These are phyloP conservation scores for Nemania abortiva DNA, from an alignment of 2,329 filamentous ascomycete genomes.

Conservation along the genomic window DNA sequence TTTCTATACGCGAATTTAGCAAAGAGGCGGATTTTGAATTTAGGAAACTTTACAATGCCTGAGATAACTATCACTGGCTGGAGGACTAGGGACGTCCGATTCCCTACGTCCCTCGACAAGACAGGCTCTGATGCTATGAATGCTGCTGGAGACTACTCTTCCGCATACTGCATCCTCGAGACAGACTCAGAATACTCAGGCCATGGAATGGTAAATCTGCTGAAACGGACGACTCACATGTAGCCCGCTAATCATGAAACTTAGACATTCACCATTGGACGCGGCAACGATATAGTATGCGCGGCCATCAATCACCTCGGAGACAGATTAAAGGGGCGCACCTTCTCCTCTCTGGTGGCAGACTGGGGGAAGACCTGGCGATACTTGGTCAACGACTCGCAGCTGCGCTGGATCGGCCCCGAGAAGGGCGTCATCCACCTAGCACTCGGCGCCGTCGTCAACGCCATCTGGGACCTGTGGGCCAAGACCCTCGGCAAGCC, in stretches of 20 bases:
- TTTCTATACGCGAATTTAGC: not conserved
- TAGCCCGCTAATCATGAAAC: slow-evolving; percentile 20
- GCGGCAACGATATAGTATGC: slow-evolving; percentile 93
- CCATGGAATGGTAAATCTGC: slow-evolving; percentile 77
- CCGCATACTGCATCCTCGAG: slow-evolving; percentile 92
- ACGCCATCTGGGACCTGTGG: slow-evolving; percentile 97
- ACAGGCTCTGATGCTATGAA: slow-evolving; percentile 99
- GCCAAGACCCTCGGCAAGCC: slow-evolving; percentile 87
- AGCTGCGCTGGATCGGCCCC: slow-evolving; percentile 92
- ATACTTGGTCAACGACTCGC: slow-evolving; percentile 89
- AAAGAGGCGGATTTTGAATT: not conserved
- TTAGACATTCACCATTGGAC: slow-evolving; percentile 83
- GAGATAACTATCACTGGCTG: slow-evolving; percentile 80
- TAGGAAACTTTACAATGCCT: slow-evolving; percentile 52
- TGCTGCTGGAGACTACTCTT: slow-evolving; percentile 89
- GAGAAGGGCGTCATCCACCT: slow-evolving; percentile 96
- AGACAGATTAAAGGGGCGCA: slow-evolving; percentile 79
- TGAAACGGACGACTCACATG: not conserved
- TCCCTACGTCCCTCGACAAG: slow-evolving; percentile 93
- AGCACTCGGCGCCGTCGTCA: slow-evolving; percentile 87
- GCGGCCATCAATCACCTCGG: slow-evolving; percentile 83
- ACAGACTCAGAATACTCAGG: slow-evolving; percentile 79
- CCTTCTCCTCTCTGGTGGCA: slow-evolving; percentile 79
- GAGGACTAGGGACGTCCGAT: slow-evolving; percentile 79
- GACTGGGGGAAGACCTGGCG: slow-evolving; percentile 93